Conservation (phyloP, 371 early-diverging fungal species). For the Mortierella sp. region DNA sequence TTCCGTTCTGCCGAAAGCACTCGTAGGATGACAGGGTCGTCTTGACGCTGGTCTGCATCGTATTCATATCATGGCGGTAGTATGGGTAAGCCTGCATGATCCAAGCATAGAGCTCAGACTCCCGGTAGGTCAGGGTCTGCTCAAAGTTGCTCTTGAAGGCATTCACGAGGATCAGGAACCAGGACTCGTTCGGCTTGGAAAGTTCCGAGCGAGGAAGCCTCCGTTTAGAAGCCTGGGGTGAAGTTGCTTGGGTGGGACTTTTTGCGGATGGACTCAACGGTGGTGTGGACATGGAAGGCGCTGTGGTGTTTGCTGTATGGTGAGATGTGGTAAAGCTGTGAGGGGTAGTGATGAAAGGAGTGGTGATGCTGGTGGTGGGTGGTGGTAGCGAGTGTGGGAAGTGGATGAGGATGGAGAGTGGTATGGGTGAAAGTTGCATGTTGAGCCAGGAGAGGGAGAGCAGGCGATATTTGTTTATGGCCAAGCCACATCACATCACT, state of each 20-base stretch:
- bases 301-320: neutral
- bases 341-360: too few relatives aligned
- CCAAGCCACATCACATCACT: conserved; percentile 30
- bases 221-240: conserved; percentile 31
- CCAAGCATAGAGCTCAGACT: conserved; percentile 57
- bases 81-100: conserved; percentile 59
- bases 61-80: conserved; percentile 55
- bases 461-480: conserved; percentile 30
- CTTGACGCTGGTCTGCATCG: conserved; percentile 58
- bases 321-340: neutral
- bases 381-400: neutral
- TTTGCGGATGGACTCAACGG: conserved; percentile 45
- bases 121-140: conserved; percentile 56
- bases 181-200: conserved; percentile 56
- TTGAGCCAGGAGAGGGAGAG: neutral
- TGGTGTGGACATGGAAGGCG: conserved; percentile 41
- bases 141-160: conserved; percentile 60
- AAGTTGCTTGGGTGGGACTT: conserved; percentile 31
- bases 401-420: neutral
- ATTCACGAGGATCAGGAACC: conserved; percentile 59
- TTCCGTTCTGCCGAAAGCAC: conserved; percentile 56
- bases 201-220: conserved; percentile 37
- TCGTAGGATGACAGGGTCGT: conserved; percentile 54
- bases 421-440: conserved; percentile 1
- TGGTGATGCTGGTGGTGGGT: neutral